These are phyloP conservation scores for Exophiala oligosperma DNA, from an alignment of 2,329 filamentous ascomycete genomes.

Conservation along the genomic window DNA sequence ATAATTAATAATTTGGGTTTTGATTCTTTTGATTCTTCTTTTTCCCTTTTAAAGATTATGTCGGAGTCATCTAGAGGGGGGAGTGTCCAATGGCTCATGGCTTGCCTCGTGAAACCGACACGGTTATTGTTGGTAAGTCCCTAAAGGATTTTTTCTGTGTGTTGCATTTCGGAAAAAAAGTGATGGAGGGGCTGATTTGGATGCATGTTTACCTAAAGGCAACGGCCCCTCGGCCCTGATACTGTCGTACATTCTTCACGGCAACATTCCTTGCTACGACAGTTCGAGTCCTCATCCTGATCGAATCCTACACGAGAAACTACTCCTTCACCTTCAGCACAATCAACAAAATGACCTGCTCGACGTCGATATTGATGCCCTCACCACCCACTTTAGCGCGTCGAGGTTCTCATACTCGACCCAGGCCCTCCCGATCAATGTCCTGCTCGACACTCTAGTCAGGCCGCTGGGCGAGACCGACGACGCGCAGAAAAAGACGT, in stretches of 20 bases:
- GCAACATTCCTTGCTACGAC: slow-evolving; percentile 59
- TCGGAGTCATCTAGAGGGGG: slow-evolving; percentile 13
- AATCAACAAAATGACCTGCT: slow-evolving; percentile 43
- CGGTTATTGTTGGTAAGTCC: slow-evolving; percentile 34
- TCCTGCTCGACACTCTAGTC: slow-evolving; percentile 59
- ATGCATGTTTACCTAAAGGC: slow-evolving; percentile 41
- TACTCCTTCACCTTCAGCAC: slow-evolving; percentile 38
- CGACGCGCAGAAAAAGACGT: slow-evolving; percentile 49
- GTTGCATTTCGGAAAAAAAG: neutral
- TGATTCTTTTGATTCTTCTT: neutral
- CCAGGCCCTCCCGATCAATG: slow-evolving; percentile 61
- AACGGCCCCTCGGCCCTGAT: slow-evolving; percentile 64
- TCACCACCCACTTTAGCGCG: slow-evolving; percentile 59
- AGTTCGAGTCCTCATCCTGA: slow-evolving; percentile 55
- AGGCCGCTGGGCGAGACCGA: slow-evolving; percentile 61
- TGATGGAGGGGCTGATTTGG: slow-evolving; percentile 5
- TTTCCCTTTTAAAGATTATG: slow-evolving; percentile 9
- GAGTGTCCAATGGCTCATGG: slow-evolving; percentile 26
- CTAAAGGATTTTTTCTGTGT: neutral
- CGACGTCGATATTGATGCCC: slow-evolving; percentile 45
- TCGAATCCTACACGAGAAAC: slow-evolving; percentile 55
- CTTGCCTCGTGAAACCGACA: slow-evolving; percentile 30
- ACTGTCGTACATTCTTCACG: slow-evolving; percentile 63
- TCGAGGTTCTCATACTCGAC: slow-evolving; percentile 62
- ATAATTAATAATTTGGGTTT: neutral